Base-by-base conservation (phyloP, 1,139 yeast species). In the Wickerhamomyces sp. region DNA sequence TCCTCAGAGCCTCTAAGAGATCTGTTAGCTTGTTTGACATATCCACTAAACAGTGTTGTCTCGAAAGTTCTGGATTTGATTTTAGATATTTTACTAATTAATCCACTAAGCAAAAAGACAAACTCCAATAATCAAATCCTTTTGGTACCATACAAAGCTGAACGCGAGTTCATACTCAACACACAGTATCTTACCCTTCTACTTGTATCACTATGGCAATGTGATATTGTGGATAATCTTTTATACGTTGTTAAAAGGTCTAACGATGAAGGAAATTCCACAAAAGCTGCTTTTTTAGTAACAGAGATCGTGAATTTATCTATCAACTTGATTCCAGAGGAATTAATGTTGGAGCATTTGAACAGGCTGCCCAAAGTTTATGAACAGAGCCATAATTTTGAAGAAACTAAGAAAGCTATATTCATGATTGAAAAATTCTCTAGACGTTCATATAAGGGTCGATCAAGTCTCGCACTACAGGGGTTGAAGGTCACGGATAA, bases 61-160 rank as follows among this genome's bases (percentile, higher is more conserved):
- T 84, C 76, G 27, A 73, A 76, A 28, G 60, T 89, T 6, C 65
- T 89, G 51, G 95, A 89, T 54, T 67, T 89, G 6, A 66, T 90
- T 30, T 71, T 82, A 30, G 90, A 86, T 54, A 64, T 86, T 3
- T 66, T 89, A 29, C 62, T 81, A 41, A 76, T 89, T 7, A 67
- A 71, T 48, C 69, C 79, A 1, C 61, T 86, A 15, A 36, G 48
- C 49, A 43, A 56, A 38, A 52, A 41, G 33, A 12, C 51, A 58
- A 28, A 37, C 35, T n/a, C 54, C 31, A 31, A 49, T 38, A 39
- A 42, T 41, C 49, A 49, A 21, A 48, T 48, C 34, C 45, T 48
- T 4, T 40, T 53, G 4, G 42, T 47, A 1, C 59, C 65, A 0
- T 49, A 63, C 13, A 58, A 56, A 25, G 52, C 52, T 28, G 57